Conservation (phyloP, 73 alveolate genomes). For the Uronychia setigera region DNA sequence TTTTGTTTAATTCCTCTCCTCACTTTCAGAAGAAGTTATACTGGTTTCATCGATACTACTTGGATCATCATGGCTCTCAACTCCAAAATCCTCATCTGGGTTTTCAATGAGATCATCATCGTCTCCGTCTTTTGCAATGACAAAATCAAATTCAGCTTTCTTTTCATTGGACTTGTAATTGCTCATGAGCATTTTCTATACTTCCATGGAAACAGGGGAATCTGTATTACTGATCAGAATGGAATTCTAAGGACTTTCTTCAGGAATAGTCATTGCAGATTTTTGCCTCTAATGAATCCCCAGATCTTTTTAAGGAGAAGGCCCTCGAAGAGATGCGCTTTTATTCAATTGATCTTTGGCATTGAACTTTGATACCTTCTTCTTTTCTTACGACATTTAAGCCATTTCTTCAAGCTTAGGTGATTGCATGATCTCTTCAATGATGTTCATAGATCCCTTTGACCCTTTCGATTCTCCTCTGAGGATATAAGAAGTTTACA, state of each 20-base stretch:
- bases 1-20: too few species aligned
- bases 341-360: too few species aligned
- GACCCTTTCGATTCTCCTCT: too few species aligned
- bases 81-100: slow-evolving; percentile 15
- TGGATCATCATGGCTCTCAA: not conserved
- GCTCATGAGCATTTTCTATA: not conserved
- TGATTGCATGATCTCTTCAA: too few species aligned
- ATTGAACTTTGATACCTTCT: too few species aligned
- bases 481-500: too few species aligned
- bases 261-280: not conserved
- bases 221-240: not conserved
- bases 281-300: not conserved
- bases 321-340: too few species aligned
- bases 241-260: not conserved
- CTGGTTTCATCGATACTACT: not conserved
- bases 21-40: too few species aligned
- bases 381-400: too few species aligned
- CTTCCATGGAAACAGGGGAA: too few species aligned
- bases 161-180: not conserved
- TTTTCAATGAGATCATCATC: slow-evolving; percentile 32
- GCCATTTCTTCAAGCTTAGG: too few species aligned
- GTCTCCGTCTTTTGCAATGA: not conserved
- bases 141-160: slow-evolving; percentile 20
- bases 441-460: too few species aligned
- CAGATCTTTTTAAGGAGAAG: not conserved